Evolutionary conservation across 1,139 yeast genomes (phyloP), one percentile per base, ranked within the genome.

Genomic region (Starmera stellimalicola): DNA sequence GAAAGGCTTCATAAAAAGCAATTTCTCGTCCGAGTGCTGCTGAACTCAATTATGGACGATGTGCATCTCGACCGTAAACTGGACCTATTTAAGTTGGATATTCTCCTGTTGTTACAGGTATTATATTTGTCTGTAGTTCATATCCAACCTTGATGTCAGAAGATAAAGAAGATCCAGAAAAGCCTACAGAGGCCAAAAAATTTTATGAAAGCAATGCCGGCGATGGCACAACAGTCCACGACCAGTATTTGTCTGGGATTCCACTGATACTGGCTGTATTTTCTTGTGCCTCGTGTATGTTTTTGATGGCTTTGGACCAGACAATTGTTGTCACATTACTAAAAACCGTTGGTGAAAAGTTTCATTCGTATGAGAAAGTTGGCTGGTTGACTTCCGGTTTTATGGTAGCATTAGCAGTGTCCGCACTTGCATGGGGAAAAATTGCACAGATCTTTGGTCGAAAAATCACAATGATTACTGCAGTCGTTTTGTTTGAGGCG

Each of bases 311-410:
- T 0, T 54, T 79, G 27, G 88, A 79, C 50, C 80, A 75, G 45
- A 78, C 85, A 10, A 77, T 80, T 40, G 73, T 76, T 2, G 58
- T 73, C 2, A 73, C 85, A 3, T 59, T 77, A 6, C 56, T 78
- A 34, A 65, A 77, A 7, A 62, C 62, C 2, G 76, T 79, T 6
- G 76, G 78, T 3, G 55, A 60, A 29, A 58, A 73, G 42, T 77
- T 79, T 50, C 49, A 63, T 27, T 65, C 65, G 6, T 74, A 73
- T 44, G 66, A 69, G 12, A 65, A 73, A 43, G 60, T 75, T 16
- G 76, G 76, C 7, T 77, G 85, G 84, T 47, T 77, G 27, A 59
- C 75, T 4, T 58, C 78, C 2, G 84, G 77, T 2, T 79, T 68
- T 51, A 51, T 75, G 47, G 56, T 79, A 32, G 74, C 84, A 2